Percentiles rank a stretch among this genome's conserved stretches.
Conservation (phyloP, 1,284 basidiomycete species). For the Moniliella sp. region DNA sequence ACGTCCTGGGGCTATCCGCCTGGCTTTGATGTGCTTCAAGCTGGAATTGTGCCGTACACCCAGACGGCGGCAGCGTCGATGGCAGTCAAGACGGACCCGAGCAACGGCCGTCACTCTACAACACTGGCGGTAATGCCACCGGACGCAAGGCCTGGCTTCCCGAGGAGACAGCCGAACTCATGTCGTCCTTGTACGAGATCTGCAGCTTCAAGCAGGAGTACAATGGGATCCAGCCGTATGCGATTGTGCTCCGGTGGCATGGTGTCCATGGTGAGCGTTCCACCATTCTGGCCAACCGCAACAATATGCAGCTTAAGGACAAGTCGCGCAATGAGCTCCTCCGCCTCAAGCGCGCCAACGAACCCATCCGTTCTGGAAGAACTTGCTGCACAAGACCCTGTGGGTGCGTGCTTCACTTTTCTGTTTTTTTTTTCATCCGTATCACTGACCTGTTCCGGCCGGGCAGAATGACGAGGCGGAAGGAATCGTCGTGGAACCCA, state of each 20-base stretch:
- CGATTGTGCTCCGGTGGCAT: constrained; percentile 9
- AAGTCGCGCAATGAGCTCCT: constrained; percentile 15
- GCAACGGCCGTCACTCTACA: too few species aligned
- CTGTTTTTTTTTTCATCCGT: too few species aligned
- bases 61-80: too few species aligned
- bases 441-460: too few species aligned
- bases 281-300: constrained; percentile 7
- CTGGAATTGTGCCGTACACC: too few species aligned
- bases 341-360: constrained; percentile 6
- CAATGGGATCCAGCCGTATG: constrained; percentile 9
- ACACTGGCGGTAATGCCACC: constrained; percentile 12
- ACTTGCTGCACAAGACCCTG: constrained; percentile 8
- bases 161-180: constrained; percentile 5
- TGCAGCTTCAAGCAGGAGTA: constrained; percentile 8
- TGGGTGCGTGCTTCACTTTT: too few species aligned
- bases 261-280: constrained; percentile 5
- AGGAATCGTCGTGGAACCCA: too few species aligned
- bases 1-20: too few species aligned
- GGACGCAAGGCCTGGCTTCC: constrained; percentile 10
- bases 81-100: too few species aligned
- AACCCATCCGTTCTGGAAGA: constrained; percentile 12
- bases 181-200: constrained; percentile 6
- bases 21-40: too few species aligned
- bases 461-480: too few species aligned
- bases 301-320: constrained; percentile 21